A percentile compares a stretch with the other conserved stretches of the same genome.
Evolutionary conservation across 768 basidiomycete species (phyloP).

Genomic region (Boletus rubescentipes): DNA sequence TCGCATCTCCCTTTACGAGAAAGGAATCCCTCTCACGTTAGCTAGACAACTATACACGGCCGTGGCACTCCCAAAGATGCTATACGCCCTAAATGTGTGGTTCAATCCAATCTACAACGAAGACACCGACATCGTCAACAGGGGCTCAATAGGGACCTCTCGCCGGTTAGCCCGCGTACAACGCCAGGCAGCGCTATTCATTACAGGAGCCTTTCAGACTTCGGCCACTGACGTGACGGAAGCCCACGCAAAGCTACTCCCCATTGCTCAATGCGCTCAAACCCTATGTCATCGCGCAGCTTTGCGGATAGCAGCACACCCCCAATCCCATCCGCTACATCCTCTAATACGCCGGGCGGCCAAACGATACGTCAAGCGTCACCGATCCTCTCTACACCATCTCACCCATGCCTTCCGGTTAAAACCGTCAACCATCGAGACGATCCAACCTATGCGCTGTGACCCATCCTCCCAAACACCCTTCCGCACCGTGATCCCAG

Average conservation of each 20-base stretch:
- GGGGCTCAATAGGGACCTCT: not conserved
- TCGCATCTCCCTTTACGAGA: not conserved
- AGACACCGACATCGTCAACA: not conserved
- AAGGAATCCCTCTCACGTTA: not conserved
- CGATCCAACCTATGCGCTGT: no score
- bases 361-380: not conserved
- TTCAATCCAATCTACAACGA: not conserved
- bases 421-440: no score
- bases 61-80: not conserved
- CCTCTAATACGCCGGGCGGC: accelerated
- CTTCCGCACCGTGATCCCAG: no score
- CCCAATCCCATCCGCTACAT: not conserved
- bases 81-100: not conserved
- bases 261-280: not conserved
- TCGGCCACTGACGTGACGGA: not conserved
- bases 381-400: no score
- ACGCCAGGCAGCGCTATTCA: not conserved
- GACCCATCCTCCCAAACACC: no score
- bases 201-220: not conserved
- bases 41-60: not conserved
- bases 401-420: no score
- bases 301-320: not conserved
- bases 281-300: not conserved
- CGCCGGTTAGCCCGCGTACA: not conserved
- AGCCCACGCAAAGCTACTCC: not conserved